phyloP scores from a whole-genome alignment of 148 eudicot species.

The Cornus controversa region DNA sequence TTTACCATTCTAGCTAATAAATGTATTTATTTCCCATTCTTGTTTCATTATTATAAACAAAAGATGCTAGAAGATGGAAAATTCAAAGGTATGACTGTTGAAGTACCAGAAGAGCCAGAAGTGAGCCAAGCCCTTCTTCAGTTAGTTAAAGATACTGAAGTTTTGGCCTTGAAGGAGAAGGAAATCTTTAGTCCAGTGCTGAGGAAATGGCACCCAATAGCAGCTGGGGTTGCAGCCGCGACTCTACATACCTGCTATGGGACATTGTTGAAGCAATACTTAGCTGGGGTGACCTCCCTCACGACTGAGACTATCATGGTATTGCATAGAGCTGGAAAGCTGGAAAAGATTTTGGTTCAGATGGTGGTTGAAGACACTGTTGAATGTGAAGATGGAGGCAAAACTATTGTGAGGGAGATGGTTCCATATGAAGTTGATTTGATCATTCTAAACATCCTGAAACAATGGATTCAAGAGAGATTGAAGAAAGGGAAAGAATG shows the following conservation, averaged over 20 bases:
- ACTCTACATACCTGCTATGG: constrained; percentile 82
- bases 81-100: constrained; percentile 24
- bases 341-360: constrained; percentile 76
- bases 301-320: constrained; percentile 51
- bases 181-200: constrained; percentile 57
- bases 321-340: constrained; percentile 73
- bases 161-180: constrained; percentile 70
- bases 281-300: constrained; percentile 41
- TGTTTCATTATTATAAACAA: not conserved
- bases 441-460: constrained; percentile 48
- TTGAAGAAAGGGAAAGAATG: constrained; percentile 48
- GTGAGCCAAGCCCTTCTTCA: constrained; percentile 45
- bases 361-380: constrained; percentile 83
- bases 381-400: constrained; percentile 88
- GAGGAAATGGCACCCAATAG: constrained; percentile 79
- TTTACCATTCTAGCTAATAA: not conserved
- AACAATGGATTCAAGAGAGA: constrained; percentile 79
- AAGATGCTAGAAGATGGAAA: constrained; percentile 58
- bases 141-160: constrained; percentile 68
- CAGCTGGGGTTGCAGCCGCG: constrained; percentile 82
- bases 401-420: constrained; percentile 75
- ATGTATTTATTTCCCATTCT: not conserved
- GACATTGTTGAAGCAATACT: constrained; percentile 55
- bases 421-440: constrained; percentile 85
- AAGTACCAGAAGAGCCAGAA: constrained; percentile 47